phyloP scores from a whole-genome alignment of 768 basidiomycete genomes.

The Termitomyces sp. region DNA sequence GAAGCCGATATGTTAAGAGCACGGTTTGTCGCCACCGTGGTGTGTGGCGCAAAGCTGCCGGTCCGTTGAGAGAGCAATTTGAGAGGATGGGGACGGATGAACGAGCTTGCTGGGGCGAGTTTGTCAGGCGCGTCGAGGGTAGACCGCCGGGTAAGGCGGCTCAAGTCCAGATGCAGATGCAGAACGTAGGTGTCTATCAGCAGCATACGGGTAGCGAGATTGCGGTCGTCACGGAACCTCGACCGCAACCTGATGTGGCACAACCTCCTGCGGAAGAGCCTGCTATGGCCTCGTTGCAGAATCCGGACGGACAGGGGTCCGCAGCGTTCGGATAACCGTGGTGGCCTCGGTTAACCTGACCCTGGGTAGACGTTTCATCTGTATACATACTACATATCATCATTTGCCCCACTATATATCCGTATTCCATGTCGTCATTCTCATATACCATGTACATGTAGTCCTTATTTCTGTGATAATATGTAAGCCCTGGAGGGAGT shows the following conservation, averaged over 20 bases:
- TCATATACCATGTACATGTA: background rate
- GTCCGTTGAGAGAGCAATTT: slow-evolving; percentile 41
- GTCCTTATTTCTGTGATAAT: background rate
- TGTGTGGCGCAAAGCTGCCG: slow-evolving; percentile 56
- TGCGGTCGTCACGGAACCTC: slow-evolving; percentile 10
- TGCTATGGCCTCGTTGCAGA: slow-evolving; percentile 26
- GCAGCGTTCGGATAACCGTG: background rate
- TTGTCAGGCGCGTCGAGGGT: slow-evolving; percentile 59
- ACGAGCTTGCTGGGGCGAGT: slow-evolving; percentile 64
- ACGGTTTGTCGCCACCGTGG: slow-evolving; percentile 71
- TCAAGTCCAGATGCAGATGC: slow-evolving; percentile 2
- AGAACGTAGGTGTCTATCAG: background rate
- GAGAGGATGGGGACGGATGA: slow-evolving; percentile 52
- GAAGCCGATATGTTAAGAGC: slow-evolving; percentile 67
- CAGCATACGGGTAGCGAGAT: background rate
- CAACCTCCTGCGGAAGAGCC: slow-evolving; percentile 13
- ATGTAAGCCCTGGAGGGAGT: background rate
- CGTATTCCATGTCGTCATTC: background rate
- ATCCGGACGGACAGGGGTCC: slow-evolving; percentile 16
- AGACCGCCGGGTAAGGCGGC: slow-evolving; percentile 28
- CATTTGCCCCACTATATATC: background rate
- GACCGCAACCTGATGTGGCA: slow-evolving; percentile 3
- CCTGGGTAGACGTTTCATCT: background rate
- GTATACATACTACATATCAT: background rate
- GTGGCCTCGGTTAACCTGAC: background rate